Percentiles rank a stretch among this genome's conserved stretches.
Conservation (phyloP, 305 asterid species). For the Fraxinus dipetala region DNA sequence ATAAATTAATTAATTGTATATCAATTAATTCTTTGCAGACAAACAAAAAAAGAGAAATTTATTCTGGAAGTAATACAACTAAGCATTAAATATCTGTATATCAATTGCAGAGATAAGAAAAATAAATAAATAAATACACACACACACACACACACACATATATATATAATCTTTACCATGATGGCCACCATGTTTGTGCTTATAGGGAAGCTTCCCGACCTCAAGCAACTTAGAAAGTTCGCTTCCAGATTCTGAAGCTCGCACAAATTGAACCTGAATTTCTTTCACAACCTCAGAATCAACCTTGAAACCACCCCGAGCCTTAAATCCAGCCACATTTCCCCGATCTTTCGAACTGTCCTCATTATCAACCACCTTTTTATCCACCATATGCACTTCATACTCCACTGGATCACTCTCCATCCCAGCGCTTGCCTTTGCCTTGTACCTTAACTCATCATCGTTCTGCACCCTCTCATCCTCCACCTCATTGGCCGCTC, state of each 20-base stretch:
- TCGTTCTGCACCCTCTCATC: slow-evolving; percentile 37
- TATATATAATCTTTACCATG: slow-evolving; percentile 49
- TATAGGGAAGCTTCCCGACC: slow-evolving; percentile 82
- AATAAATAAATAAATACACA: not conserved
- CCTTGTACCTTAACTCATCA: slow-evolving; percentile 44
- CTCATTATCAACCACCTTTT: slow-evolving; percentile 64
- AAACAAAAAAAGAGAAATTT: slow-evolving; percentile 2
- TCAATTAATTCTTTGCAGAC: slow-evolving; percentile 5
- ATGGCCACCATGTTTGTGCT: slow-evolving; percentile 66
- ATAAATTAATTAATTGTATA: not conserved
- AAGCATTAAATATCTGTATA: slow-evolving; percentile 15
- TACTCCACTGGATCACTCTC: slow-evolving; percentile 74
- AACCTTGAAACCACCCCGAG: slow-evolving; percentile 58
- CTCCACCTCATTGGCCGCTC: slow-evolving; percentile 28
- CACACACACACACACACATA: too few species aligned
- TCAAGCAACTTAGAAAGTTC: slow-evolving; percentile 81
- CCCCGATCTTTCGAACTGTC: slow-evolving; percentile 49
- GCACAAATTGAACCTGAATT: slow-evolving; percentile 74
- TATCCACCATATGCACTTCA: slow-evolving; percentile 85
- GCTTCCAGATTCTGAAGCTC: slow-evolving; percentile 71
- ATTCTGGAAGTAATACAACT: slow-evolving; percentile 4
- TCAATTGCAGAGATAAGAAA: slow-evolving; percentile 21
- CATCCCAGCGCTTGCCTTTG: slow-evolving; percentile 48
- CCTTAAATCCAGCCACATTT: slow-evolving; percentile 53
- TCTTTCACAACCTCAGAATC: slow-evolving; percentile 77